Conservation (phyloP, 1,139 yeast genomes). For the Yamadazyma sp. region DNA sequence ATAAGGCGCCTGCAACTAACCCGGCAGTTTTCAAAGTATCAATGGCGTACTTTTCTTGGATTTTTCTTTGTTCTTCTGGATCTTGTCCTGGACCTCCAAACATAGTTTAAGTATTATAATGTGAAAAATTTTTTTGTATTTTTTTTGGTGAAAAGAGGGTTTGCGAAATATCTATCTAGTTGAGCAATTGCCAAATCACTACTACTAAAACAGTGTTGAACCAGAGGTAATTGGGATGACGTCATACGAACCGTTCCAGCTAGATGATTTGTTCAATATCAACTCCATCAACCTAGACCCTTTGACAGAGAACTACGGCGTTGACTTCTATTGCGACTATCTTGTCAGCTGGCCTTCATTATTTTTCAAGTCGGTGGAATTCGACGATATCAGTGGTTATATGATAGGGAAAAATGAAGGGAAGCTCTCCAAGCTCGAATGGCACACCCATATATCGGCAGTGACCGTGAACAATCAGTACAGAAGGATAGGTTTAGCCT, state of each 20-base stretch:
- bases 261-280: constrained; percentile 73
- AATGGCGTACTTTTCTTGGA: constrained; percentile 68
- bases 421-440: constrained; percentile 56
- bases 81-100: constrained; percentile 71
- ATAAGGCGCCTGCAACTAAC: constrained; percentile 71
- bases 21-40: constrained; percentile 69
- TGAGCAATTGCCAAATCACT: no score
- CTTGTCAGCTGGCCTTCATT: constrained; percentile 85
- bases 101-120: constrained; percentile 37
- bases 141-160: no score
- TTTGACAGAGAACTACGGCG: constrained; percentile 84
- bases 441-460: constrained; percentile 98
- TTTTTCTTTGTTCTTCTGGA: constrained; percentile 75
- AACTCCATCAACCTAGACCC: constrained; percentile 83
- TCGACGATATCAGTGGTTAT: constrained; percentile 55
- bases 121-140: constrained; percentile 3
- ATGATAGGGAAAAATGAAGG: constrained; percentile 99
- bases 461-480: constrained; percentile 85
- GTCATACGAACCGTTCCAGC: constrained; percentile 79
- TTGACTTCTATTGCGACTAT: constrained; percentile 82
- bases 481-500: constrained; percentile 83
- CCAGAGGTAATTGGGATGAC: constrained; percentile 54
- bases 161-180: not conserved
- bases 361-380: constrained; percentile 71
- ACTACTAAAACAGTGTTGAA: no score